A percentile compares a stretch with the other conserved stretches of the same genome.
Evolutionary conservation across 2,329 filamentous ascomycete species (phyloP).

Genomic region (Xylaria multiplex): DNA sequence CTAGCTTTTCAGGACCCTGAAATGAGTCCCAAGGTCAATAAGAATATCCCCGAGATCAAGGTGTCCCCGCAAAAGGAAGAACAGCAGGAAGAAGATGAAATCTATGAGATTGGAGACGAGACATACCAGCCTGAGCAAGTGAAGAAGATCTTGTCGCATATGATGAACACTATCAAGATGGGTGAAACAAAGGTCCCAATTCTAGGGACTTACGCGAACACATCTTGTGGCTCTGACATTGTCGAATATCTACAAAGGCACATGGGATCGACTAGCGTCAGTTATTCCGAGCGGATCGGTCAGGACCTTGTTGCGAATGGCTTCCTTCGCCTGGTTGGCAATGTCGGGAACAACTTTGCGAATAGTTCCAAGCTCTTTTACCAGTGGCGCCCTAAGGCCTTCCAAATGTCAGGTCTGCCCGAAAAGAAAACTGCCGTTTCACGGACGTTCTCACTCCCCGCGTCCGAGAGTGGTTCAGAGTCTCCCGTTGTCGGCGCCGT

Average conservation of each 20-base stretch:
- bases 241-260: conserved; percentile 93
- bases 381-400: conserved; percentile 94
- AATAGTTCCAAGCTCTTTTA: conserved; percentile 98
- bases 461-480: conserved; percentile 70
- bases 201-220: conserved; percentile 92
- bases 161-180: conserved; percentile 86
- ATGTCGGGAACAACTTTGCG: conserved; percentile 93
- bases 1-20: conserved; percentile 92
- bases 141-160: conserved; percentile 88
- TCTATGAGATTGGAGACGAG: conserved; percentile 90
- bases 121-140: conserved; percentile 85
- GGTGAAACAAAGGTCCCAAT: conserved; percentile 96
- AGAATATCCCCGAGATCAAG: conserved; percentile 84
- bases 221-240: conserved; percentile 89
- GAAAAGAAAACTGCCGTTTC: conserved; percentile 82
- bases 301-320: conserved; percentile 90
- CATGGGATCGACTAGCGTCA: conserved; percentile 84
- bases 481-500: conserved; percentile 85
- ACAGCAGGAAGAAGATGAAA: conserved; percentile 73
- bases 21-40: conserved; percentile 68
- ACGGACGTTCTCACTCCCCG: conserved; percentile 78
- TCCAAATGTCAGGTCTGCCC: conserved; percentile 85
- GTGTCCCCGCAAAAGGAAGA: conserved; percentile 75
- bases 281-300: conserved; percentile 92
- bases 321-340: conserved; percentile 89